Evolutionary conservation across 2,329 filamentous ascomycete species (phyloP).

Genomic region (Emmonsia crescens): DNA sequence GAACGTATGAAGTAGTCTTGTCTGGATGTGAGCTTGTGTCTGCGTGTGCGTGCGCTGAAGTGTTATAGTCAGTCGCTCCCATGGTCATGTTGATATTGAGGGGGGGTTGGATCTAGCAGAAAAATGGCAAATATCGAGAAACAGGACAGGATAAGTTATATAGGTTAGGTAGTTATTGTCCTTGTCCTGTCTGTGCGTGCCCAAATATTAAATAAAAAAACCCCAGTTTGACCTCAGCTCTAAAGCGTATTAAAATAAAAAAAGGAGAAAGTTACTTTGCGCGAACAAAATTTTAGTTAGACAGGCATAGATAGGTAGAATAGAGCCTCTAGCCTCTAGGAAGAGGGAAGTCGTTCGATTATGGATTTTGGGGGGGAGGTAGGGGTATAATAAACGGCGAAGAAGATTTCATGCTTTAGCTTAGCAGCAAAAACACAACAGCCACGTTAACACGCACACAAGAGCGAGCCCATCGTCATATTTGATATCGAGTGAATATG

Average conservation of each 20-base stretch:
- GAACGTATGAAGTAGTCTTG: neutral
- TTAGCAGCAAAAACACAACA: neutral
- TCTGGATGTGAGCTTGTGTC: neutral
- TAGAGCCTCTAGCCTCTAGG: neutral
- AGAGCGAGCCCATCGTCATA: neutral
- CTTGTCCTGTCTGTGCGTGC: neutral
- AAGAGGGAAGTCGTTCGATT: neutral
- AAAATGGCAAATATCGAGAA: neutral
- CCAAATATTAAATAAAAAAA: neutral
- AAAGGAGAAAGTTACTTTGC: neutral
- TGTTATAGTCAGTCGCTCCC: neutral
- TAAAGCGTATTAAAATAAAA: neutral
- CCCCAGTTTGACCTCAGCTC: neutral
- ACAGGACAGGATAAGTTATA: neutral
- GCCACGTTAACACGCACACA: neutral
- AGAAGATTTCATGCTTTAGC: neutral
- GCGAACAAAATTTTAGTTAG: neutral
- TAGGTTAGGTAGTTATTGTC: neutral
- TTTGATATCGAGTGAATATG: neutral
- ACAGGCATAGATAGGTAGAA: too few species aligned
- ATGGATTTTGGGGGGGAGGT: neutral
- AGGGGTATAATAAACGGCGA: constrained; percentile 1
- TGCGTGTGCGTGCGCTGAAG: neutral
- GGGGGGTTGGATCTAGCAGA: neutral
- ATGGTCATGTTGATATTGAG: neutral